A percentile compares a stretch with the other conserved stretches of the same genome.
Evolutionary conservation across 202 grass and related monocot species (phyloP).

Genomic region (Eragrostis tef): DNA sequence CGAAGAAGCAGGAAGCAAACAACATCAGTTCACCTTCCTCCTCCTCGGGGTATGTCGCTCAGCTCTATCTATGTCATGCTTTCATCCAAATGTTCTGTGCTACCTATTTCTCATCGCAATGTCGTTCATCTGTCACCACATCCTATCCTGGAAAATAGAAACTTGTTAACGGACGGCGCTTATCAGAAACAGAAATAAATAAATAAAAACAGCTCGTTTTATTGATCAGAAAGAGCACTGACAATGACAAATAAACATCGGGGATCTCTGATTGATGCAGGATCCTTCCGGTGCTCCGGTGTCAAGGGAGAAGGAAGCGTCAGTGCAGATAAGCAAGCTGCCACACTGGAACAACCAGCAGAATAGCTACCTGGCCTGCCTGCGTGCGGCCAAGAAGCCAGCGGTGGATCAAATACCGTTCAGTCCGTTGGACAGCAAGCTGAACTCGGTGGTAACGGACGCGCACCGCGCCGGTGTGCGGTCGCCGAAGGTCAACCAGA

Average conservation of each 20-base stretch:
- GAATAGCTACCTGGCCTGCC: conserved; percentile 62
- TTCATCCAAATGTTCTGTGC: conserved; percentile 24
- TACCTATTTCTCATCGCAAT: conserved; percentile 31
- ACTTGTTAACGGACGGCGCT: background rate
- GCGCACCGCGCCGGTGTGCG: background rate
- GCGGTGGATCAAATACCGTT: conserved; percentile 54
- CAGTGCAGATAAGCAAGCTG: conserved; percentile 58
- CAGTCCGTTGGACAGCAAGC: conserved; percentile 75
- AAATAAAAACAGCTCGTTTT: background rate
- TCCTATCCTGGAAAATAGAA: conserved; percentile 27
- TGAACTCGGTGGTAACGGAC: conserved; percentile 53
- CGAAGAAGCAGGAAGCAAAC: conserved; percentile 60
- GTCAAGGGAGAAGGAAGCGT: conserved; percentile 61
- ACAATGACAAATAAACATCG: background rate
- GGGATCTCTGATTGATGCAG: conserved; percentile 45
- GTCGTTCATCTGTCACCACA: background rate
- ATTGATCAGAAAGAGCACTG: background rate
- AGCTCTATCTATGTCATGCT: conserved; percentile 17
- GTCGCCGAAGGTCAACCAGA: conserved; percentile 49
- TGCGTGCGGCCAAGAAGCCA: conserved; percentile 59
- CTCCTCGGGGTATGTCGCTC: conserved; percentile 72
- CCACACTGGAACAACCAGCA: conserved; percentile 71
- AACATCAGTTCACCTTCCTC: conserved; percentile 73
- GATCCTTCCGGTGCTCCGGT: conserved; percentile 83
- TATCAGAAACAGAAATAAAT: background rate